Base-by-base conservation (phyloP, 2,329 filamentous ascomycete species). In the Pseudogymnoascus sp. region DNA sequence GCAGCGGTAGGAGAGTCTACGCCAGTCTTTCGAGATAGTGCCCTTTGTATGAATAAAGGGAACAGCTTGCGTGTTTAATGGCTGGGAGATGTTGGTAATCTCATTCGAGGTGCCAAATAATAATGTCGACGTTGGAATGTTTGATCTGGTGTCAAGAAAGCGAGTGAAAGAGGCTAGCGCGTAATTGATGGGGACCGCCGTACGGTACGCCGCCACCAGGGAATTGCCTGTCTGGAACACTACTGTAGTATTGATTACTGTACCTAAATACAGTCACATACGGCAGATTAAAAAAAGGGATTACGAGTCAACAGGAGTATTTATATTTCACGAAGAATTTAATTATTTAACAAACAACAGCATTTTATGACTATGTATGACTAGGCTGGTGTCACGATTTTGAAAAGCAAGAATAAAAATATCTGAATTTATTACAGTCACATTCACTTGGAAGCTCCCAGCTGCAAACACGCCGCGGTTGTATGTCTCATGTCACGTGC, bases 141-240 rank as follows among this genome's bases (percentile, higher is more conserved):
- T 56, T 56, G 50, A 56, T 56, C 50, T 56, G 50, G 50, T 56
- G 50, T 56, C 50, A 56, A 56, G 50, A 56, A 56, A 56, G 50
- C 50, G 28, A 56, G 28, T 35, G 50, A 56, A 56, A 56, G 50
- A 56, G 50, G 50, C 50, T 56, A 56, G 50, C 50, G 50, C 28
- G 50, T 35, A 56, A 56, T 56, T 56, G 50, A 56, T 22, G 28
- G 43, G 50, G 50, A 53, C n/a, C 38, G 10, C 19, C 19, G 19
- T 19, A 19, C 19, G 19, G 19, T 19, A 19, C 19, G 26, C 50
- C 50, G 50, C 50, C 28, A 56, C 50, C 50, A 35, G n/a, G 50
- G 50, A 33, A 33, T 56, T 56, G 50, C n/a, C 50, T 35, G 50
- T 56, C 50, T 56, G 50, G 50, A 56, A 56, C 50, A 33, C 50